Conservation (phyloP, 2,329 filamentous ascomycete species). For the Orbilia oligospora region DNA sequence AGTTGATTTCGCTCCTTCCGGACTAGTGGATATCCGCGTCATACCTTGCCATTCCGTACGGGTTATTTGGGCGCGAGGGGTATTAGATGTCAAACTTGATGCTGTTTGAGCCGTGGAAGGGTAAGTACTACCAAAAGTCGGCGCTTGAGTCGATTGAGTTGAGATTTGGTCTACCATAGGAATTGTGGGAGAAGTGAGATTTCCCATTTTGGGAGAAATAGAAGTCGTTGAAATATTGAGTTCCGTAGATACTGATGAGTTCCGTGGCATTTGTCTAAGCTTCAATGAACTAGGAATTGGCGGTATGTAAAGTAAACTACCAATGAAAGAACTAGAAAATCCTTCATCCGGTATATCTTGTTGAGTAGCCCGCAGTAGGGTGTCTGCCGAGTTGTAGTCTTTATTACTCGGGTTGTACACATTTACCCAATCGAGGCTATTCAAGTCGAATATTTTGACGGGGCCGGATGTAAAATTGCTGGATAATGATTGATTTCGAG, state of each 20-base stretch:
- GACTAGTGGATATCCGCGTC: background rate
- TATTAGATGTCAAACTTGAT: background rate
- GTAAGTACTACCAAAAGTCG: background rate
- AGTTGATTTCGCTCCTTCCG: background rate
- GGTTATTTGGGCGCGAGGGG: background rate
- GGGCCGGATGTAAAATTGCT: background rate
- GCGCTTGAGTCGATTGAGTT: background rate
- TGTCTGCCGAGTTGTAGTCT: background rate
- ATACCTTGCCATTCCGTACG: background rate
- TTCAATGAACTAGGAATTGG: background rate
- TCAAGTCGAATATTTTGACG: slow-evolving; percentile 31
- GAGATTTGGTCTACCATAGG: background rate
- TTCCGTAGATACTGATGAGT: background rate
- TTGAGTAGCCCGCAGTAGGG: background rate
- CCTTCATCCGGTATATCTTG: background rate
- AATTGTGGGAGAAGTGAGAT: background rate
- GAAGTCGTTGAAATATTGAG: background rate
- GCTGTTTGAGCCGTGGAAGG: background rate
- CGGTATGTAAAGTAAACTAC: background rate
- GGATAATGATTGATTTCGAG: background rate
- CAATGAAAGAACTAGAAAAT: background rate
- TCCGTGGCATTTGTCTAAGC: background rate
- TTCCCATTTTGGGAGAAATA: background rate
- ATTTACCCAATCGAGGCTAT: slow-evolving; percentile 15
- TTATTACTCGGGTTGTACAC: background rate